These are phyloP conservation scores for Nitzschia inconspicua DNA, from an alignment of 108 stramenopile species.

Conservation along the genomic window DNA sequence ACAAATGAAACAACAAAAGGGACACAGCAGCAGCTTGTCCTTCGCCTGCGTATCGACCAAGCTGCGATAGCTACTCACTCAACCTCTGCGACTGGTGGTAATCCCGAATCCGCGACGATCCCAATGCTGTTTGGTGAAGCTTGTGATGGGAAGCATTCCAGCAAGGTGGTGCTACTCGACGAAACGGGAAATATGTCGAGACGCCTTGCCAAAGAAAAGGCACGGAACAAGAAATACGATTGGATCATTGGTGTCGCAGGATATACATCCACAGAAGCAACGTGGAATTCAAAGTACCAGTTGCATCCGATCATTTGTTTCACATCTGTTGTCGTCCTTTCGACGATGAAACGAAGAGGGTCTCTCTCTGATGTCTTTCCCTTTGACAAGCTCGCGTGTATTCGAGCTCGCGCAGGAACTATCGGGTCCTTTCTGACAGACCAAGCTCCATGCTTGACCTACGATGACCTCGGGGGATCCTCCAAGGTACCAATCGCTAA, in stretches of 20 bases:
- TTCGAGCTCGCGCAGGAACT: constrained; percentile 8
- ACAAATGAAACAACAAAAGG: background rate
- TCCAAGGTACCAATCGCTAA: background rate
- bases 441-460: constrained; percentile 7
- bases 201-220: background rate
- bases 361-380: background rate
- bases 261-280: constrained; percentile 8
- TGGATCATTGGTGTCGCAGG: constrained; percentile 9
- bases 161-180: constrained; percentile 13
- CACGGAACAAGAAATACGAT: background rate
- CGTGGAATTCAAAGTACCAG: constrained; percentile 11
- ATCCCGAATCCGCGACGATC: background rate
- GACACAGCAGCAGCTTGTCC: background rate
- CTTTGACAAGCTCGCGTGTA: background rate
- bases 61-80: background rate
- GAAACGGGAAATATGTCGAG: background rate
- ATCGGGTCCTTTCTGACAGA: constrained; percentile 14
- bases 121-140: background rate
- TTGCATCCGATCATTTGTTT: constrained; percentile 14
- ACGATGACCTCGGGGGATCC: constrained; percentile 10
- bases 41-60: constrained; percentile 4
- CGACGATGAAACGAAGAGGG: background rate
- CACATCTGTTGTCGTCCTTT: constrained; percentile 7
- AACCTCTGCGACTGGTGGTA: background rate
- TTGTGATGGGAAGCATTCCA: constrained; percentile 6